Conservation (phyloP, 768 basidiomycete species). For the Hygrocybe punicea region DNA sequence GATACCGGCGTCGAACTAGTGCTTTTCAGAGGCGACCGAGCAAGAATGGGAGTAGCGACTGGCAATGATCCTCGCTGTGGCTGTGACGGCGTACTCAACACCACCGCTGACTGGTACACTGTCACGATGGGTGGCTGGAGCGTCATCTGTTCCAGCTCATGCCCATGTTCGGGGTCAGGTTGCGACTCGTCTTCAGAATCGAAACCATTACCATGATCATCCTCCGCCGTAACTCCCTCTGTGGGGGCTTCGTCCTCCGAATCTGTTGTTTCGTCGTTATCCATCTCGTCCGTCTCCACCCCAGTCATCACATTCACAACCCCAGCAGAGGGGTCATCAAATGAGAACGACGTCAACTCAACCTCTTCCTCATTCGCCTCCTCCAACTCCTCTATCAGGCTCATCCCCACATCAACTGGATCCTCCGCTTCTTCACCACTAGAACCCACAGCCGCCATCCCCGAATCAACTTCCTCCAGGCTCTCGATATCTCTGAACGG, state of each 20-base stretch:
- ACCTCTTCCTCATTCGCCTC: conserved; percentile 66
- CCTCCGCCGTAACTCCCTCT: conserved; percentile 27
- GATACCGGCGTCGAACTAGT: conserved; percentile 53
- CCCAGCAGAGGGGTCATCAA: conserved; percentile 58
- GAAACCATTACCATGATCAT: conserved; percentile 35
- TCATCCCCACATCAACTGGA: conserved; percentile 34
- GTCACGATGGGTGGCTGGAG: not conserved
- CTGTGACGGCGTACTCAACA: conserved; percentile 1
- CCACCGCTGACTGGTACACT: not conserved
- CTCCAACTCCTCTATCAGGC: conserved; percentile 47
- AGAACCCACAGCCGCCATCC: conserved; percentile 22
- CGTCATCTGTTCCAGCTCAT: not conserved
- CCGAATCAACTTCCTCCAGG: conserved; percentile 57
- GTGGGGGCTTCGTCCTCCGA: conserved; percentile 46
- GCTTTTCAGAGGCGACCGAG: conserved; percentile 46
- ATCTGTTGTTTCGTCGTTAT: conserved; percentile 49
- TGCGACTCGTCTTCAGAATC: conserved; percentile 39
- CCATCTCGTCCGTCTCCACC: conserved; percentile 38
- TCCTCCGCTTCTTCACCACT: conserved; percentile 16
- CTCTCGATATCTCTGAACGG: conserved; percentile 92
- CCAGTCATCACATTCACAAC: conserved; percentile 52
- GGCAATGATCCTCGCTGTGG: conserved; percentile 1
- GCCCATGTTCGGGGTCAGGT: conserved; percentile 8
- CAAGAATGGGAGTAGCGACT: conserved; percentile 31
- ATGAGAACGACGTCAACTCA: conserved; percentile 67